These are phyloP conservation scores for Lyophyllum shimeji DNA, from an alignment of 768 basidiomycete species.

Conservation along the genomic window DNA sequence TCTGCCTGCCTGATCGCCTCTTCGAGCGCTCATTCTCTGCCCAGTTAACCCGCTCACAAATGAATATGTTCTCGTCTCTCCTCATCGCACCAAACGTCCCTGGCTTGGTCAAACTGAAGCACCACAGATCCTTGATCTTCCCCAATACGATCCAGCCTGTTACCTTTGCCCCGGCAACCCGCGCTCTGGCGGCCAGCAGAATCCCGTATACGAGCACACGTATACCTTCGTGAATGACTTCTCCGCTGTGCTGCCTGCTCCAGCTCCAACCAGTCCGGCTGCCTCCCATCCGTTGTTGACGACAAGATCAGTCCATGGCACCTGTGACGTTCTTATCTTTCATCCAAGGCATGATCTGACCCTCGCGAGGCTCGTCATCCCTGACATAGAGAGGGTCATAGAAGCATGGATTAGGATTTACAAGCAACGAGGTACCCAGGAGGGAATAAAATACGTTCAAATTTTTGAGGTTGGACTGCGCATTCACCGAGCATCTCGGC, in stretches of 20 bases:
- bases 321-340: slow-evolving; percentile 88
- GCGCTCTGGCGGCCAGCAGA: slow-evolving; percentile 68
- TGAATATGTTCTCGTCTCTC: slow-evolving; percentile 80
- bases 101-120: slow-evolving; percentile 89
- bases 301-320: slow-evolving; percentile 70
- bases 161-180: slow-evolving; percentile 88
- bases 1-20: background rate
- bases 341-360: slow-evolving; percentile 86
- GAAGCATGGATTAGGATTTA: slow-evolving; percentile 75
- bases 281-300: slow-evolving; percentile 61
- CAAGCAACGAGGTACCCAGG: slow-evolving; percentile 51
- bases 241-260: slow-evolving; percentile 70
- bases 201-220: slow-evolving; percentile 66
- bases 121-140: slow-evolving; percentile 50
- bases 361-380: slow-evolving; percentile 58
- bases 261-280: slow-evolving; percentile 51
- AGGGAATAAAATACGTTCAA: slow-evolving; percentile 80
- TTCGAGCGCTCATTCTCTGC: slow-evolving; percentile 1
- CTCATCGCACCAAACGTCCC: slow-evolving; percentile 87
- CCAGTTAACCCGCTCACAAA: slow-evolving; percentile 80
- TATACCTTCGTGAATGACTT: slow-evolving; percentile 82
- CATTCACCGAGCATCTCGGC: background rate
- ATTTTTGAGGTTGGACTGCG: slow-evolving; percentile 74
- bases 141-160: slow-evolving; percentile 68
- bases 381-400: slow-evolving; percentile 65